Base-by-base conservation (phyloP, 176 grass and related monocot genomes). In the Musa beccarii region DNA sequence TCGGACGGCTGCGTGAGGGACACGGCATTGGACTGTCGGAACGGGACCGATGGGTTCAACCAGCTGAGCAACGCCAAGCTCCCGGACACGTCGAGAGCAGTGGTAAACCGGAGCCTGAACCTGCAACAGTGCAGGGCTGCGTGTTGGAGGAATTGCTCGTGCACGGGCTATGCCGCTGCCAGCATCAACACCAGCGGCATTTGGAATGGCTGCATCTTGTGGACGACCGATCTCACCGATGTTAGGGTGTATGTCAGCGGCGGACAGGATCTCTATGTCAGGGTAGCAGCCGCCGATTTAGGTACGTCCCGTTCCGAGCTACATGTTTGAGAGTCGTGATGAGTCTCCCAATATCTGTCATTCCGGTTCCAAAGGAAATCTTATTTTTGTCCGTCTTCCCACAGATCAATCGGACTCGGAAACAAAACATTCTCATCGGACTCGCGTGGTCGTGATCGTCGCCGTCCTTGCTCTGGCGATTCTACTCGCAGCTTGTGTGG, bases 251-350 rank as follows among this genome's bases (percentile, higher is more conserved):
- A 26, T 28, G 50, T 15, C 49, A 10, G 24, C 10, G 75, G 61
- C 1, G 75, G 75, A 49, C 62, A 78, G 49, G 49, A 67, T 67
- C 62, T 78, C 12, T 67, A 54, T 26, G 11, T 78, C 24, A 49
- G 75, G 10, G 62, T 78, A 10, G 76, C 59, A 17, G 63, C 76
- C 51, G 14, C 43, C 9, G 76, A 78, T 11, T 34, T 68, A 2
- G 49, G 76, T 78, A 56, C 64, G 76, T 66, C 34, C 4, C 34
- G 4, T 43, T 43, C 34, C 34, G 34, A 43, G 34, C 34, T 43
- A 5, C 34, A 43, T 43, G 34, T 5, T 43, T 6, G 34, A 43
- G 34, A 43, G 34, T 43, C 34, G 34, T 5, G 34, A 43, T 43
- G 34, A 6, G 34, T 43, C 34, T 43, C 34, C 4, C 34, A 6